Evolutionary conservation across 768 basidiomycete species (phyloP).

Genomic region (Goffeauzyma gilvescens): DNA sequence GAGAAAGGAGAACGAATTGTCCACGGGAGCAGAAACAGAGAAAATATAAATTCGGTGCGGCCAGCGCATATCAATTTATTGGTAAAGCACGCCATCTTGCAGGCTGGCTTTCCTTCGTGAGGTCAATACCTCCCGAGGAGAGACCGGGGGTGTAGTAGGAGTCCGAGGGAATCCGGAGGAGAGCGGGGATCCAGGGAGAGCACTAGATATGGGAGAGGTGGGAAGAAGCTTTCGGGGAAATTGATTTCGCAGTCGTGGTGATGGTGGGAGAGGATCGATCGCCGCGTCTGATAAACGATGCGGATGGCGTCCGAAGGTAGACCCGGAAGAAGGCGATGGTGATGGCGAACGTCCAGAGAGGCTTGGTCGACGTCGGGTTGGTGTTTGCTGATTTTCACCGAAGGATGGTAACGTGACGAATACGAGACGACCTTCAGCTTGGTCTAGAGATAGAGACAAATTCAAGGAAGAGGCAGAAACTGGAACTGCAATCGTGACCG

Average conservation of each 20-base stretch:
- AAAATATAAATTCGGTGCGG: background rate
- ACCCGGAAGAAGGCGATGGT: background rate
- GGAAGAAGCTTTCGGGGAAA: background rate
- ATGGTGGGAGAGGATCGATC: background rate
- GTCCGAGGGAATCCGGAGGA: background rate
- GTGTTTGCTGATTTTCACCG: conserved; percentile 11
- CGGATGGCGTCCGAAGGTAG: background rate
- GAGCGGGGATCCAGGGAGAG: background rate
- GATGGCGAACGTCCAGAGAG: background rate
- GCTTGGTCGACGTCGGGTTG: conserved; percentile 1
- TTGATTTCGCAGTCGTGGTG: background rate
- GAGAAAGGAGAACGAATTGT: background rate
- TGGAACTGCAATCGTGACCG: conserved; percentile 8
- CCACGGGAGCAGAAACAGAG: background rate
- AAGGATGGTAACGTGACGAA: conserved; percentile 18
- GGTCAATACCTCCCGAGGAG: conserved; percentile 6
- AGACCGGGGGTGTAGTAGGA: conserved; percentile 5
- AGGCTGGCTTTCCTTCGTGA: conserved; percentile 8
- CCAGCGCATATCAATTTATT: background rate
- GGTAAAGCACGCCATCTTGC: conserved; percentile 9
- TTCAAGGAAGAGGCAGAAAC: conserved; percentile 19
- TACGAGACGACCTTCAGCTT: conserved; percentile 23
- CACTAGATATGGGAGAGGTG: no score
- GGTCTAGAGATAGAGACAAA: conserved; percentile 20
- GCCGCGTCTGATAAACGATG: background rate